Conservation (phyloP, 306 rosid species). For the Begonia masoniana region DNA sequence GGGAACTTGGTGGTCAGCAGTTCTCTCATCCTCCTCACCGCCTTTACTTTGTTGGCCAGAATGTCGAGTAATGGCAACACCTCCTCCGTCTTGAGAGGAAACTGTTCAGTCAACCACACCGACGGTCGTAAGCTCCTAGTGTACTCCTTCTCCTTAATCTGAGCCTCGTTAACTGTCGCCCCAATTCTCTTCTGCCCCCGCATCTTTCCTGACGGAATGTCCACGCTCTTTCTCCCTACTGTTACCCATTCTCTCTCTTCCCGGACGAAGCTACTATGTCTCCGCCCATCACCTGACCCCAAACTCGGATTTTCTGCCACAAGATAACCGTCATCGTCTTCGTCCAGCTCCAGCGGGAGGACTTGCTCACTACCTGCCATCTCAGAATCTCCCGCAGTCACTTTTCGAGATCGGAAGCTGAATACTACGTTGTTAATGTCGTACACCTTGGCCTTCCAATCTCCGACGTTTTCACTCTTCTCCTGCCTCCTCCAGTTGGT, state of each 20-base stretch:
- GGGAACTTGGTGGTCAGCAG: constrained; percentile 91
- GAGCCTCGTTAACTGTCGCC: constrained; percentile 19
- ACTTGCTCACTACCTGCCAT: constrained; percentile 71
- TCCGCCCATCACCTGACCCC: constrained; percentile 43
- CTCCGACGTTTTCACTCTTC: constrained; percentile 77
- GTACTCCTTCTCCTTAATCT: constrained; percentile 76
- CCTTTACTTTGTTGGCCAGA: constrained; percentile 84
- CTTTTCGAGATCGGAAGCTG: constrained; percentile 82
- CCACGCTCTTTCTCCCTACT: constrained; percentile 70
- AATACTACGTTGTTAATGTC: constrained; percentile 78
- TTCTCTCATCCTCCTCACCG: constrained; percentile 86
- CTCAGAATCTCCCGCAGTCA: constrained; percentile 35
- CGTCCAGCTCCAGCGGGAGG: constrained; percentile 72
- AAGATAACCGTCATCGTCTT: constrained; percentile 84
- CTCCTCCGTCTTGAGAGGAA: constrained; percentile 94
- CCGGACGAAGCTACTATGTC: constrained; percentile 75
- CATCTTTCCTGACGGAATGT: constrained; percentile 24
- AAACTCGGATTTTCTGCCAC: constrained; percentile 81
- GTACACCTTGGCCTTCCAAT: constrained; percentile 74
- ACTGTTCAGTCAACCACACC: constrained; percentile 90
- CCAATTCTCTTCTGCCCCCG: constrained; percentile 27
- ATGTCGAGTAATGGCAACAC: constrained; percentile 78
- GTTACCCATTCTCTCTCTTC: constrained; percentile 78
- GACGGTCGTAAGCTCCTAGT: constrained; percentile 69
- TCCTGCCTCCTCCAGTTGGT: constrained; percentile 91